A percentile compares a stretch with the other conserved stretches of the same genome.
Evolutionary conservation across 495 filamentous ascomycete genomes (phyloP).

Genomic region (Pyronema domesticum): DNA sequence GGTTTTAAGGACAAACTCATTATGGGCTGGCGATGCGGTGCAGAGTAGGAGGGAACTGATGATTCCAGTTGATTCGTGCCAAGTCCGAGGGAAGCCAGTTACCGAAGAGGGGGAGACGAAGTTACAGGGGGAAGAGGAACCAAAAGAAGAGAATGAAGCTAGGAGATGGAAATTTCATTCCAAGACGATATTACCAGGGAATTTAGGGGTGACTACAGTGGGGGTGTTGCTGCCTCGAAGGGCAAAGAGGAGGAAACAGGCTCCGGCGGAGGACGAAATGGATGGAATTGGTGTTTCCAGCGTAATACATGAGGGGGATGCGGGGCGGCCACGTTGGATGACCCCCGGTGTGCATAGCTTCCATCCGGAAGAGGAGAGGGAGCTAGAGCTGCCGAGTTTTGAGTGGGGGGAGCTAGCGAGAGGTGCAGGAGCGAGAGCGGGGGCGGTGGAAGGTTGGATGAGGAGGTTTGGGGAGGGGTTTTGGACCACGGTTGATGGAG

Average conservation of each 20-base stretch:
- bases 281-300: neutral
- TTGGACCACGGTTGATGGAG: neutral
- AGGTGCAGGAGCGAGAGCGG: neutral
- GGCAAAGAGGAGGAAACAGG: neutral
- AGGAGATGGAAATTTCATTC: neutral
- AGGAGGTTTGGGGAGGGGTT: neutral
- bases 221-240: neutral
- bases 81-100: constrained; percentile 50
- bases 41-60: constrained; percentile 65
- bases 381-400: neutral
- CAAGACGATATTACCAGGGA: neutral
- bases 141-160: neutral
- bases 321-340: neutral
- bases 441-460: constrained; percentile 2
- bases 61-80: constrained; percentile 78
- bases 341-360: constrained; percentile 2
- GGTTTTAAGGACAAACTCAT: constrained; percentile 71
- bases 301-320: neutral
- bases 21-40: constrained; percentile 85
- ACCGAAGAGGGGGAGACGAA: neutral
- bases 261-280: neutral
- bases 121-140: neutral
- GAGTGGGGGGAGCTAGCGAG: constrained; percentile 3
- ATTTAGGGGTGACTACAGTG: neutral
- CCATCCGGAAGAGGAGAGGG: neutral